Percentiles rank a stretch among this genome's conserved stretches.
phyloP scores from a whole-genome alignment of 2,329 filamentous ascomycete genomes.

The Hypoxylon sp. region DNA sequence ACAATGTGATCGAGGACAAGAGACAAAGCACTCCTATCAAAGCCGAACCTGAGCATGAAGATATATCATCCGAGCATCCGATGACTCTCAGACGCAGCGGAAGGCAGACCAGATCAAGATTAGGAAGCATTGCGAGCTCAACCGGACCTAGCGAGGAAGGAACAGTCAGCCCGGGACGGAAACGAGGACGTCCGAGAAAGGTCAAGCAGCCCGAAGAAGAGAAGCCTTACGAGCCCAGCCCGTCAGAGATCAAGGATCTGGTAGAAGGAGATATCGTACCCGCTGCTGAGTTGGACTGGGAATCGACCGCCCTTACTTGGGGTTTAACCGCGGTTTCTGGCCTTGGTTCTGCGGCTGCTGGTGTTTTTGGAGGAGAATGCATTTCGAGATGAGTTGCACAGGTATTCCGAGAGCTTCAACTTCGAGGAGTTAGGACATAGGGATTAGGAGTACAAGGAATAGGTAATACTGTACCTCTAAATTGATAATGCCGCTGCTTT shows the following conservation, averaged over 20 bases:
- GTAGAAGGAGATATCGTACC: constrained; percentile 55
- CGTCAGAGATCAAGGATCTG: constrained; percentile 44
- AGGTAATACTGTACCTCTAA: too few relatives aligned
- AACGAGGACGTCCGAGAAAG: constrained; percentile 39
- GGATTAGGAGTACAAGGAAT: too few relatives aligned
- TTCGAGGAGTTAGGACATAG: too few relatives aligned
- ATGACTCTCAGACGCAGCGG: constrained; percentile 39
- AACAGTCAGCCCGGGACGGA: constrained; percentile 13
- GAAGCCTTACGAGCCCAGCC: constrained; percentile 50
- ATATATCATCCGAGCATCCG: constrained; percentile 23
- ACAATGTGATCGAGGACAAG: constrained; percentile 9
- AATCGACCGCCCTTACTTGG: constrained; percentile 57
- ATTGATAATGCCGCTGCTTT: too few relatives aligned
- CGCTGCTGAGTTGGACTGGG: constrained; percentile 55
- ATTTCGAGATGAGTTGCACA: constrained; percentile 51
- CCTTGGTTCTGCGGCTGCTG: constrained; percentile 55
- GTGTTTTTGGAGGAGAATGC: constrained; percentile 58
- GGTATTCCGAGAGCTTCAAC: too few relatives aligned
- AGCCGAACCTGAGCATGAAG: constrained; percentile 27
- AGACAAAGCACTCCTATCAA: constrained; percentile 26
- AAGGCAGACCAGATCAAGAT: constrained; percentile 28
- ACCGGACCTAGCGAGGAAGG: constrained; percentile 33
- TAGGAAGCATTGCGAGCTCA: constrained; percentile 40
- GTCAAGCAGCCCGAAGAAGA: constrained; percentile 43
- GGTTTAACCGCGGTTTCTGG: constrained; percentile 55